Conservation (phyloP, 768 basidiomycete genomes). For the Lentinus brumalis region DNA sequence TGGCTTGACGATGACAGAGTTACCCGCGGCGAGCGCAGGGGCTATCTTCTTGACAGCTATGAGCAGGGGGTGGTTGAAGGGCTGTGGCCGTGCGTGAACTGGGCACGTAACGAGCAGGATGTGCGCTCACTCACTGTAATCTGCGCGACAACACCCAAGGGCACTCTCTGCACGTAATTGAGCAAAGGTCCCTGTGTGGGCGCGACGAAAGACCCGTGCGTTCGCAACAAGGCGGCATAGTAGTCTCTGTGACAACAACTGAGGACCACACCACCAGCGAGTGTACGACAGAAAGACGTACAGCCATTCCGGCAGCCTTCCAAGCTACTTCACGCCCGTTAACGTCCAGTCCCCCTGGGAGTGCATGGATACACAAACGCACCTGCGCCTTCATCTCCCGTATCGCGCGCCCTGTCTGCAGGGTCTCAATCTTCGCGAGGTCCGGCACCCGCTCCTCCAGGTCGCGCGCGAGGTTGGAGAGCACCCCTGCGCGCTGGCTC, state of each 20-base stretch:
- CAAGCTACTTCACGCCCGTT: slow-evolving; percentile 7
- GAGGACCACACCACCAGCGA: not conserved
- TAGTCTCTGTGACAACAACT: slow-evolving; percentile 56
- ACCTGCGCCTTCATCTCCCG: slow-evolving; percentile 85
- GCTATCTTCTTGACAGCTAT: slow-evolving; percentile 90
- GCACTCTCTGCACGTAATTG: slow-evolving; percentile 78
- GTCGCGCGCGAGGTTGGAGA: slow-evolving; percentile 63
- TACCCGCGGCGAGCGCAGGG: slow-evolving; percentile 82
- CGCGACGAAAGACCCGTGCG: slow-evolving; percentile 66
- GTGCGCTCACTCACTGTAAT: slow-evolving; percentile 59
- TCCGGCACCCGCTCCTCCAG: slow-evolving; percentile 60
- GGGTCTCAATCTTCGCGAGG: slow-evolving; percentile 64
- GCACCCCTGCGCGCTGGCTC: slow-evolving; percentile 61
- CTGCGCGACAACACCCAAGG: slow-evolving; percentile 87
- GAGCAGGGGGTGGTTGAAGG: slow-evolving; percentile 88
- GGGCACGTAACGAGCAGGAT: not conserved
- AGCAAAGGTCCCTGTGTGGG: slow-evolving; percentile 80
- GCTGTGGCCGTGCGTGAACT: slow-evolving; percentile 41
- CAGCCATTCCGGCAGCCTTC: slow-evolving; percentile 85
- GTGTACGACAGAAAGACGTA: slow-evolving; percentile 38
- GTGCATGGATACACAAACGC: slow-evolving; percentile 23
- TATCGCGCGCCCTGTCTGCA: slow-evolving; percentile 81
- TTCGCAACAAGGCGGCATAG: slow-evolving; percentile 72
- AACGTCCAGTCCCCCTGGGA: not conserved
- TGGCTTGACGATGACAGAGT: slow-evolving; percentile 81